These are phyloP conservation scores for Sugiyamaella sp. DNA, from an alignment of 1,139 yeast species.

Conservation along the genomic window DNA sequence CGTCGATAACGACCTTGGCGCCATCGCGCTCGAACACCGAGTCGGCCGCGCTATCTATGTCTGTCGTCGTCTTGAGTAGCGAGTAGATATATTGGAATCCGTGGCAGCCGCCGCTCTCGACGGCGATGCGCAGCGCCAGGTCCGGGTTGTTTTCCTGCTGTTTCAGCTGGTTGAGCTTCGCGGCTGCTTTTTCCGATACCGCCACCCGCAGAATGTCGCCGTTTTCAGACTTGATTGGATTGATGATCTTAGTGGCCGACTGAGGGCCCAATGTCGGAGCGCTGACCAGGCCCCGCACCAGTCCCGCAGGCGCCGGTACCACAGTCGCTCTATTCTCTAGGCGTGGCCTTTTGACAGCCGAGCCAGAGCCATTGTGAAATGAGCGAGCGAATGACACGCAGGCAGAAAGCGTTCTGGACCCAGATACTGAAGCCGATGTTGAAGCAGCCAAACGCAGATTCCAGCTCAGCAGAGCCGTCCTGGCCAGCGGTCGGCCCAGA, in stretches of 20 bases:
- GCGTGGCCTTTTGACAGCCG: not conserved
- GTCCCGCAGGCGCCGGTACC: not conserved
- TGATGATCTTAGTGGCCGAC: constrained; percentile 33
- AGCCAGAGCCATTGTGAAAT: not conserved
- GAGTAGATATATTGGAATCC: constrained; percentile 90
- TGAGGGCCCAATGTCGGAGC: constrained; percentile 23
- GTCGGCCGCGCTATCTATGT: constrained; percentile 48
- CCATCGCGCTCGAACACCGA: constrained; percentile 66
- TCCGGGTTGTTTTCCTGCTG: constrained; percentile 60
- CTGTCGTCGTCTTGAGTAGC: constrained; percentile 55
- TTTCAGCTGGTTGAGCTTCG: constrained; percentile 60
- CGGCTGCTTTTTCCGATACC: constrained; percentile 52
- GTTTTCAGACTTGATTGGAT: constrained; percentile 40
- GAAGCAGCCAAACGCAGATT: not conserved
- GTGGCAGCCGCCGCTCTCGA: constrained; percentile 98
- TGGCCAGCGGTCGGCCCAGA: not conserved
- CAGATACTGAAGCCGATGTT: not conserved
- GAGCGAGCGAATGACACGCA: not conserved
- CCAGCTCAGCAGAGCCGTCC: not conserved
- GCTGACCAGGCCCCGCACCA: constrained; percentile 3
- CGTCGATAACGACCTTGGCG: constrained; percentile 77
- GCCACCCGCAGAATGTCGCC: constrained; percentile 43
- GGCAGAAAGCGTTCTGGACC: not conserved
- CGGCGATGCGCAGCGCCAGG: constrained; percentile 72
- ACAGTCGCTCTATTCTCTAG: not conserved